phyloP scores from a whole-genome alignment of 495 filamentous ascomycete species.

The Niebla homalea region DNA sequence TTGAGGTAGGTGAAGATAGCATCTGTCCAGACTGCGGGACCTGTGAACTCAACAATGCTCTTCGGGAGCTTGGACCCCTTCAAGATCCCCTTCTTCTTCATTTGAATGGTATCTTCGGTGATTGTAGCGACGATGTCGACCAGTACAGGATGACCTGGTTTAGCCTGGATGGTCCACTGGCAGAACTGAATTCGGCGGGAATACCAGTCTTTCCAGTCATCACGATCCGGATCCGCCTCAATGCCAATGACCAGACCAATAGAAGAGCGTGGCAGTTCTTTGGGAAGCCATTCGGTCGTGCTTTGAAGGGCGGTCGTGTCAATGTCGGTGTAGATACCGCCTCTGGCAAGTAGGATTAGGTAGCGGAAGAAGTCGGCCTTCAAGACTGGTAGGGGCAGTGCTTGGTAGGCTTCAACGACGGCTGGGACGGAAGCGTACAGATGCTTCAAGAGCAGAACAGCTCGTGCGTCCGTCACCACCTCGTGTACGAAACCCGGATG shows the following conservation, averaged over 20 bases:
- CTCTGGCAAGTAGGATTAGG: conserved; percentile 81
- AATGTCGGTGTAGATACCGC: conserved; percentile 94
- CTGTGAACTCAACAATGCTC: conserved; percentile 90
- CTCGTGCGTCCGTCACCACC: conserved; percentile 84
- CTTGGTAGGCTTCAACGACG: conserved; percentile 80
- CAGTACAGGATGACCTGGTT: conserved; percentile 86
- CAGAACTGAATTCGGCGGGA: conserved; percentile 93
- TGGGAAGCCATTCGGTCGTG: conserved; percentile 77
- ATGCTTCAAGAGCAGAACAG: conserved; percentile 65
- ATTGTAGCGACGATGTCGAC: conserved; percentile 78
- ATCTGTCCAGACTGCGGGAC: conserved; percentile 92
- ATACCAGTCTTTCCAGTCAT: conserved; percentile 93
- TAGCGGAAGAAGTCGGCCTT: conserved; percentile 99
- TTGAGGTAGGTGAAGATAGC: conserved; percentile 87
- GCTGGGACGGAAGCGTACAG: conserved; percentile 82
- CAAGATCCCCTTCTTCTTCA: conserved; percentile 58
- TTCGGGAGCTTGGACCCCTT: conserved; percentile 51
- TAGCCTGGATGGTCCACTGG: conserved; percentile 96
- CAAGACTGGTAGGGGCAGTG: conserved; percentile 73
- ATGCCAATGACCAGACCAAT: conserved; percentile 87
- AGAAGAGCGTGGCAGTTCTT: conserved; percentile 55
- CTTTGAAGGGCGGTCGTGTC: conserved; percentile 77
- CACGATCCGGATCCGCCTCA: conserved; percentile 86
- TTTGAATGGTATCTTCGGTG: conserved; percentile 63
- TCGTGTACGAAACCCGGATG: conserved; percentile 92